Conservation (phyloP, 1,139 yeast genomes). For the Yamadazyma dushanensis region DNA sequence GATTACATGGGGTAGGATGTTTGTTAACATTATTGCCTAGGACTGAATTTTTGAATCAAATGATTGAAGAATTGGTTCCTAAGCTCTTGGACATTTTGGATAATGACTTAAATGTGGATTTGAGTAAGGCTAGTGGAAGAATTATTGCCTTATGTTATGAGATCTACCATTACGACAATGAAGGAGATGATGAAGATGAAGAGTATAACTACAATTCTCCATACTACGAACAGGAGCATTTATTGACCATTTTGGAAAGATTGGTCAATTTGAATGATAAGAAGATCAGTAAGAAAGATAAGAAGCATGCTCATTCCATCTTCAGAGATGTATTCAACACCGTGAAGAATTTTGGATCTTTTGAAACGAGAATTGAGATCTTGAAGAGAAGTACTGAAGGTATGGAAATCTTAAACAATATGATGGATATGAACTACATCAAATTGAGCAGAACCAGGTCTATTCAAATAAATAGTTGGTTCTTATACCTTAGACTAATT, state of each 20-base stretch:
- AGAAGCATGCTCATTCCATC: conserved; percentile 58
- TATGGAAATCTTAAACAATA: conserved; percentile 35
- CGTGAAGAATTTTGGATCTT: conserved; percentile 42
- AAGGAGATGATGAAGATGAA: conserved; percentile 34
- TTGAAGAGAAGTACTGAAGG: conserved; percentile 40
- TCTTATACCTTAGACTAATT: conserved; percentile 57
- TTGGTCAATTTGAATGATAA: conserved; percentile 56
- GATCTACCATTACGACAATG: conserved; percentile 47
- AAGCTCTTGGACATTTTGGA: conserved; percentile 44
- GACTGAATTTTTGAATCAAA: conserved; percentile 44
- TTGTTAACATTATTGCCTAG: conserved; percentile 43
- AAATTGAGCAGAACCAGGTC: conserved; percentile 56
- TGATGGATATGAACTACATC: conserved; percentile 48
- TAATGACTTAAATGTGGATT: conserved; percentile 41
- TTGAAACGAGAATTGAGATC: conserved; percentile 37
- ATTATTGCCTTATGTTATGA: conserved; percentile 65
- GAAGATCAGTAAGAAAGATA: conserved; percentile 60
- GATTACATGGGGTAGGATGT: conserved; percentile 50
- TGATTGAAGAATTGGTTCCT: conserved; percentile 35
- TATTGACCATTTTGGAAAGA: conserved; percentile 44
- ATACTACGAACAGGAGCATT: conserved; percentile 56
- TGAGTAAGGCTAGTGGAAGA: conserved; percentile 57
- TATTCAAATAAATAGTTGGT: conserved; percentile 68
- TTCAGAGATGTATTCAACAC: conserved; percentile 62
- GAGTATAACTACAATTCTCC: conserved; percentile 53